Percentiles rank a stretch among this genome's conserved stretches.
Conservation (phyloP, 163 green algal species). For the Scenedesmus sp. region DNA sequence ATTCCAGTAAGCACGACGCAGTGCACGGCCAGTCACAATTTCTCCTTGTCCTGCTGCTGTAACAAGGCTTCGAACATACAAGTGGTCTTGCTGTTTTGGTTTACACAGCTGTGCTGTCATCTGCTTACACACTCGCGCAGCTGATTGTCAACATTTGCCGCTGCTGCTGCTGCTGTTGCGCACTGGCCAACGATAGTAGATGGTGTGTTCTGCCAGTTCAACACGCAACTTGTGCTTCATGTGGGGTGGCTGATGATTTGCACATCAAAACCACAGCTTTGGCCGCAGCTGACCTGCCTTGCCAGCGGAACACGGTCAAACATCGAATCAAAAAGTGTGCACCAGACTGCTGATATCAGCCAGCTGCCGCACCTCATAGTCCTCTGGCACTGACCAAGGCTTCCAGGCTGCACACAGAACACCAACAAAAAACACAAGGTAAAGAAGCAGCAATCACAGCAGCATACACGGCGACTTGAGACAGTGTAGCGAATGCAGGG, state of each 20-base stretch:
- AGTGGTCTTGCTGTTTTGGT: too few relatives aligned
- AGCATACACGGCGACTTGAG: too few relatives aligned
- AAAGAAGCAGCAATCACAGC: neutral
- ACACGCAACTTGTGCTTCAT: neutral
- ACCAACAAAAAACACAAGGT: neutral
- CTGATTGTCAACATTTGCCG: neutral
- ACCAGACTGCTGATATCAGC: too few relatives aligned
- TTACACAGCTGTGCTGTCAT: too few relatives aligned
- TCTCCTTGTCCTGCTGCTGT: too few relatives aligned
- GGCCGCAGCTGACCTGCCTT: neutral
- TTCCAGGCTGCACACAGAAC: constrained; percentile 56
- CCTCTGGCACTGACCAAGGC: constrained; percentile 64
- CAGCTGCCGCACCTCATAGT: constrained; percentile 53
- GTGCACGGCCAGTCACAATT: too few relatives aligned
- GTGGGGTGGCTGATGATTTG: too few relatives aligned
- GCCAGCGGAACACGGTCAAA: neutral
- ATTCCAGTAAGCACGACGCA: too few relatives aligned
- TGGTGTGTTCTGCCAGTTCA: neutral
- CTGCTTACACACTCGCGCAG: too few relatives aligned
- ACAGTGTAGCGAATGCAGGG: neutral
- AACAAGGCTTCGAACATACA: too few relatives aligned
- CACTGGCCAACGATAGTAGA: neutral
- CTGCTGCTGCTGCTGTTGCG: neutral
- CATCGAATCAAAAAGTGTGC: too few relatives aligned
- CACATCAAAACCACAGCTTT: neutral